Evolutionary conservation across 1,284 basidiomycete genomes (phyloP).

Genomic region (Inonotus obliquus): DNA sequence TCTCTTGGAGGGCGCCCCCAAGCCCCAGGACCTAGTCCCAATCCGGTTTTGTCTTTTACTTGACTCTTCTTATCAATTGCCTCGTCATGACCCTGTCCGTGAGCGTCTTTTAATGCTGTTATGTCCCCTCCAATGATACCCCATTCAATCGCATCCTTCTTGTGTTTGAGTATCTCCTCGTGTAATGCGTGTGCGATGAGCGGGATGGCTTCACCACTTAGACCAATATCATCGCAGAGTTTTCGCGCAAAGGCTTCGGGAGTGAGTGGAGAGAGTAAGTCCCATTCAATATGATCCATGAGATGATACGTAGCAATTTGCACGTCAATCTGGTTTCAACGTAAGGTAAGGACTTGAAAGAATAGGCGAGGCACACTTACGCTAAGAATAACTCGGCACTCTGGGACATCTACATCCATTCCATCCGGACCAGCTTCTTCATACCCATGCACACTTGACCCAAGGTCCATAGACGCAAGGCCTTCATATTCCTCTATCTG

Average conservation of each 20-base stretch:
- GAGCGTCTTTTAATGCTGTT: slow-evolving; percentile 24
- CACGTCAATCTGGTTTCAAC: slow-evolving; percentile 79
- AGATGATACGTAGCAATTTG: slow-evolving; percentile 91
- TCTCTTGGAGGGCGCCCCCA: slow-evolving; percentile 67
- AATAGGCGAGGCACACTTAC: slow-evolving; percentile 43
- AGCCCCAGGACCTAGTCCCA: slow-evolving; percentile 45
- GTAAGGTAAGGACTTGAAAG: slow-evolving; percentile 11
- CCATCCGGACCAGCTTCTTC: slow-evolving; percentile 22
- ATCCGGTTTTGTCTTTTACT: slow-evolving; percentile 74
- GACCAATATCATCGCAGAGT: slow-evolving; percentile 83
- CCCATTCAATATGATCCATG: slow-evolving; percentile 97
- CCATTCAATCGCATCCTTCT: slow-evolving; percentile 91
- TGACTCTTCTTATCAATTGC: slow-evolving; percentile 38
- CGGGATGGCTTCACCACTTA: slow-evolving; percentile 83
- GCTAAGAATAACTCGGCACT: slow-evolving; percentile 87
- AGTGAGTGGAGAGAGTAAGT: slow-evolving; percentile 87
- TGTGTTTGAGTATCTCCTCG: slow-evolving; percentile 93
- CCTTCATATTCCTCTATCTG: slow-evolving; percentile 88
- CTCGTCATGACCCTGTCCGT: slow-evolving; percentile 16
- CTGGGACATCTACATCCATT: slow-evolving; percentile 58
- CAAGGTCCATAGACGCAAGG: slow-evolving; percentile 60
- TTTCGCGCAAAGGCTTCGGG: slow-evolving; percentile 82
- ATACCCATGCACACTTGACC: slow-evolving; percentile 19
- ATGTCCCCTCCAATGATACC: slow-evolving; percentile 65
- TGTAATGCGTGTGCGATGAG: slow-evolving; percentile 91